Conservation (phyloP, 2,329 filamentous ascomycete species). For the Cryphonectria parasitica region DNA sequence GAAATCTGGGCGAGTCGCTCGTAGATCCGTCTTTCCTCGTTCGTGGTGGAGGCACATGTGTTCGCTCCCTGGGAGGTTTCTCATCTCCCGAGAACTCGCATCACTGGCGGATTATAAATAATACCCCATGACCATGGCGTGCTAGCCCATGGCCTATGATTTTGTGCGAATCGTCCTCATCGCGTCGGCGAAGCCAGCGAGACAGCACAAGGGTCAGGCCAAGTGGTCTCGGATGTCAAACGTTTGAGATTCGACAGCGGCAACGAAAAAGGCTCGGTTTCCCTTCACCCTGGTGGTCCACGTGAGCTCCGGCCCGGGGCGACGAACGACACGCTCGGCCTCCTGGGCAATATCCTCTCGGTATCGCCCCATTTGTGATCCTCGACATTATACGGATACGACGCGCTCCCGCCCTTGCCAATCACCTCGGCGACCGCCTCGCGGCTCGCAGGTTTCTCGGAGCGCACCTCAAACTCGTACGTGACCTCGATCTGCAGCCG, state of each 20-base stretch:
- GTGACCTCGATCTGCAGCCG: slow-evolving; percentile 27
- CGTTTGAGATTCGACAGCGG: neutral
- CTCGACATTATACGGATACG: neutral
- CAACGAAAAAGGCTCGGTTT: neutral
- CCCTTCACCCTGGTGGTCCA: neutral
- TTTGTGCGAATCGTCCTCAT: neutral
- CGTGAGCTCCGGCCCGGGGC: neutral
- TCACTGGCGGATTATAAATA: neutral
- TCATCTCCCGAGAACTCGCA: neutral
- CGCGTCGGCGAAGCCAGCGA: neutral
- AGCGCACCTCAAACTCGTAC: slow-evolving; percentile 28
- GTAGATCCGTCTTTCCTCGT: neutral
- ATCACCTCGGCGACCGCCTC: neutral
- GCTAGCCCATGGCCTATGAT: neutral
- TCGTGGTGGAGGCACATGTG: neutral
- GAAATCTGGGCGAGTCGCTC: neutral
- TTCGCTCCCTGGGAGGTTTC: neutral
- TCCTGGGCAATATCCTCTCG: slow-evolving; percentile 11
- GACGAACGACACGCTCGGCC: neutral
- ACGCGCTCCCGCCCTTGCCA: neutral
- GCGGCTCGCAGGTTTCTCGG: slow-evolving; percentile 14
- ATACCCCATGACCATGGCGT: neutral
- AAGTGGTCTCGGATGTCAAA: neutral
- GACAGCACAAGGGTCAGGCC: neutral
- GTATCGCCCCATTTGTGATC: slow-evolving; percentile 21